Conservation (phyloP, 1,139 yeast species). For the Diutina scorzettiae region DNA sequence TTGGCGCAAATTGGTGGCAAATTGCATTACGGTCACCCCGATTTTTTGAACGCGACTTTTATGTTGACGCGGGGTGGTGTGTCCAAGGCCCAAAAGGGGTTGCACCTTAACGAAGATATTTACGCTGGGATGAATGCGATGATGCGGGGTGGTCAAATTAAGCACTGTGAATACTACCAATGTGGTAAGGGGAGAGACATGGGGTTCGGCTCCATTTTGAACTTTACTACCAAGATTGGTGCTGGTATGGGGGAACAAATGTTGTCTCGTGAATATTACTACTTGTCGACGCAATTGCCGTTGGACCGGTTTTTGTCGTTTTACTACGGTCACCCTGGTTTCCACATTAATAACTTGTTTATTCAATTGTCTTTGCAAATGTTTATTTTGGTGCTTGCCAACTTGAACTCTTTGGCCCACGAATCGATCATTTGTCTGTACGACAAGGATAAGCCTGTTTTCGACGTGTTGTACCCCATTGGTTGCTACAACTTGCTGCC, state of each 20-base stretch:
- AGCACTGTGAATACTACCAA: constrained; percentile 98
- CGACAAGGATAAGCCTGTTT: constrained; percentile 72
- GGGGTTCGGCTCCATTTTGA: constrained; percentile 97
- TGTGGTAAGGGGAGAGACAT: constrained; percentile 99
- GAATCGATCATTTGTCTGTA: constrained; percentile 81
- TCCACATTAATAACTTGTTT: constrained; percentile 93
- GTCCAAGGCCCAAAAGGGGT: constrained; percentile 96
- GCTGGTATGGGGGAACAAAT: constrained; percentile 99
- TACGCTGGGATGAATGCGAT: constrained; percentile 98
- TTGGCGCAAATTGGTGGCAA: constrained; percentile 98
- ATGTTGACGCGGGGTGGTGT: constrained; percentile 99
- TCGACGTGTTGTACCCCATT: constrained; percentile 72
- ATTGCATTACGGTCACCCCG: constrained; percentile 98
- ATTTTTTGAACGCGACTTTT: constrained; percentile 86
- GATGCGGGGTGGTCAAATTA: constrained; percentile 97
- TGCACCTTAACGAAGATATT: constrained; percentile 97
- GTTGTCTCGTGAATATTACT: constrained; percentile 96
- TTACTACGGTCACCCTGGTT: constrained; percentile 98
- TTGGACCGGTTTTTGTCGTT: constrained; percentile 94
- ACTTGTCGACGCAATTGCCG: constrained; percentile 94
- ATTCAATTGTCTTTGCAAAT: constrained; percentile 90
- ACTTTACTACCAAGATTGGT: constrained; percentile 98
- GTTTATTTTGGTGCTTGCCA: constrained; percentile 84
- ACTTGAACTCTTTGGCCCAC: constrained; percentile 84
- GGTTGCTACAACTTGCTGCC: constrained; percentile 94